Evolutionary conservation across 2,329 filamentous ascomycete species (phyloP), one percentile per base, ranked within the genome.

Genomic region (Monilinia aucupariae): DNA sequence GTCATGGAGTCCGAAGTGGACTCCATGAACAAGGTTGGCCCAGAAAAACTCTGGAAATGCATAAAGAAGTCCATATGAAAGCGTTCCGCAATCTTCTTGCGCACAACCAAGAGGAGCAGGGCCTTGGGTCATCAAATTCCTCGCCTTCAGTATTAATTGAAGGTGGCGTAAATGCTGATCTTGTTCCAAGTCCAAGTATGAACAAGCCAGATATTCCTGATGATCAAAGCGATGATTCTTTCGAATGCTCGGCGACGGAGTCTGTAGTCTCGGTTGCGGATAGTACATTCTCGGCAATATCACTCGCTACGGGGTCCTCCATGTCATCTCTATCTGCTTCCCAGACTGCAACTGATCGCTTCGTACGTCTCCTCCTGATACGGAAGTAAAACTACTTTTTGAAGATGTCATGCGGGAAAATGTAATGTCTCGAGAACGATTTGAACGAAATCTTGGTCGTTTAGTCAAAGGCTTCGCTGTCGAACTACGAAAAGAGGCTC

Each of bases 371-470:
- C 6, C 41, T 66, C 0, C 59, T 4, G 66, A 68, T 32, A 34
- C 12, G 27, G 20, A 17, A 1, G 61, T 68, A 20, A 49, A 59
- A 25, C 3, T 34, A 12, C 37, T 61, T 15, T 67, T 63, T 22
- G 27, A n/a, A 4, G 55, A 65, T 15, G 66, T 58, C 4, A 45
- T 65, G 4, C 20, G 8, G 4, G 25, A 13, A 13, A 48, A 17
- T 22, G 7, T 15, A 27, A 60, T 64, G 20, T 13, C 59, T 15
- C n/a, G 52, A 37, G 55, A 61, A 48, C 61, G 63, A 9, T 65
- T 68, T 39, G 63, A 66, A 27, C 59, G 63, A 13, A 68, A 68
- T 7, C 25, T 68, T 3, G 15, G 59, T 12, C 54, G 63, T 32
- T 47, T 65, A 20, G 13, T 68, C 2, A 66, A 60, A 34, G 48